A percentile compares a stretch with the other conserved stretches of the same genome.
Evolutionary conservation across 345 rosid species (phyloP).

Genomic region (Salix dunnii): DNA sequence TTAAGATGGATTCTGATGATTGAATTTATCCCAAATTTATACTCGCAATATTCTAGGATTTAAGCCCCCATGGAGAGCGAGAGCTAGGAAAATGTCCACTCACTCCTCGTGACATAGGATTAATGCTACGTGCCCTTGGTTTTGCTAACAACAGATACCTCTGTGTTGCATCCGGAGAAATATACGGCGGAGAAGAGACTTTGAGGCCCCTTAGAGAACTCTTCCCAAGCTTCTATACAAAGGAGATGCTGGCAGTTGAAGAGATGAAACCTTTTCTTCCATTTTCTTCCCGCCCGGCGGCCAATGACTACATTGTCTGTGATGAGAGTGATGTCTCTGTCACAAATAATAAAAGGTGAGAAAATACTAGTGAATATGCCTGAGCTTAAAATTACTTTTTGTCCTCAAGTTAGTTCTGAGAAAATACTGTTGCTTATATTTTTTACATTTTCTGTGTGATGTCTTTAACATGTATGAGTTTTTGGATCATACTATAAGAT

Average conservation of each 20-base stretch:
- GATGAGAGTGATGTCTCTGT: constrained; percentile 95
- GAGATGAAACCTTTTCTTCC: constrained; percentile 74
- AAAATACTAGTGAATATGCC: neutral
- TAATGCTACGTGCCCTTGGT: constrained; percentile 94
- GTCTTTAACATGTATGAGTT: neutral
- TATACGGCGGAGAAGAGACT: constrained; percentile 94
- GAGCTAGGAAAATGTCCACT: constrained; percentile 95
- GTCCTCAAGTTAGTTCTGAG: neutral
- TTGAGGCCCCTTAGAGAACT: constrained; percentile 76
- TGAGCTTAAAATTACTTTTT: neutral
- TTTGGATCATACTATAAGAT: neutral
- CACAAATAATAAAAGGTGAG: constrained; percentile 97
- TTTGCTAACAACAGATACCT: constrained; percentile 78
- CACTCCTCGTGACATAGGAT: constrained; percentile 92
- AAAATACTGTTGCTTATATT: neutral
- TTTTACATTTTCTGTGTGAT: neutral
- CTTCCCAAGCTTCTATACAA: constrained; percentile 91
- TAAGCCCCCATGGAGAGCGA: constrained; percentile 81
- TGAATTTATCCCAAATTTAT: neutral
- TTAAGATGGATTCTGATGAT: neutral
- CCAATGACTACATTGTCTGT: constrained; percentile 83
- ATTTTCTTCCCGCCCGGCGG: constrained; percentile 89
- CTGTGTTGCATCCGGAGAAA: constrained; percentile 97
- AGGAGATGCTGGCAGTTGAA: constrained; percentile 80
- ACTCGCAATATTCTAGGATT: constrained; percentile 46